Evolutionary conservation across 1,284 basidiomycete genomes (phyloP).

Genomic region (Fomitiporia mediterranea): DNA sequence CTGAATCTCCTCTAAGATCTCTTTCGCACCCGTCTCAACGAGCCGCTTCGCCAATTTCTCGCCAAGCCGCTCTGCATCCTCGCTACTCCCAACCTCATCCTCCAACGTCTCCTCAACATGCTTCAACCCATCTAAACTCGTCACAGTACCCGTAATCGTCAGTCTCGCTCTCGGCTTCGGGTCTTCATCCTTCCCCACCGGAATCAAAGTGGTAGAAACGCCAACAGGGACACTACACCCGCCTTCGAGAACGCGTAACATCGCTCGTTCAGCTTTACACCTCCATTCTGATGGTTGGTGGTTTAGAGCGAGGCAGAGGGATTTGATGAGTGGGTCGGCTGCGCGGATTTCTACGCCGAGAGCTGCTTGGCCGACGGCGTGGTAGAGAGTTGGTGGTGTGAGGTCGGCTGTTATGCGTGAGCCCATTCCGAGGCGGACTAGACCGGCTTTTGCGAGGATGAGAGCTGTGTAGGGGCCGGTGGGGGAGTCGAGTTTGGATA

Average conservation of each 20-base stretch:
- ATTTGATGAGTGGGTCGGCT: conserved; percentile 58
- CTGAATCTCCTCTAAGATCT: conserved; percentile 78
- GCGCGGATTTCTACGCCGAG: conserved; percentile 84
- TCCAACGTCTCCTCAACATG: conserved; percentile 68
- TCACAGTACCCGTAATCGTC: conserved; percentile 73
- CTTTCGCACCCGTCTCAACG: conserved; percentile 64
- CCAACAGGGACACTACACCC: conserved; percentile 99
- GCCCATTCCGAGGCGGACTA: conserved; percentile 79
- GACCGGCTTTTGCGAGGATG: conserved; percentile 91
- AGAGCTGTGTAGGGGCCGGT: conserved; percentile 84
- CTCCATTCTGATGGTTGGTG: conserved; percentile 75
- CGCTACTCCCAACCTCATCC: conserved; percentile 46
- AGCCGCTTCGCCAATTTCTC: conserved; percentile 58
- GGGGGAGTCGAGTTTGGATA: conserved; percentile 87
- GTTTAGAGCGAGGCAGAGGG: conserved; percentile 62
- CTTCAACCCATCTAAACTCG: conserved; percentile 62
- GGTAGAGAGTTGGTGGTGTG: conserved; percentile 68
- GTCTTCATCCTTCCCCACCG: conserved; percentile 28
- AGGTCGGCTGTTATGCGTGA: conserved; percentile 79
- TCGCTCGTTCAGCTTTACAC: conserved; percentile 82
- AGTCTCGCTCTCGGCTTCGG: conserved; percentile 40
- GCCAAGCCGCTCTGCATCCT: conserved; percentile 70
- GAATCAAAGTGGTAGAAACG: conserved; percentile 52
- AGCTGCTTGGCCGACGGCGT: conserved; percentile 95
- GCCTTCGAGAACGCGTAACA: conserved; percentile 86